Evolutionary conservation across 2,329 filamentous ascomycete genomes (phyloP).

Genomic region (Penicillium sp.): DNA sequence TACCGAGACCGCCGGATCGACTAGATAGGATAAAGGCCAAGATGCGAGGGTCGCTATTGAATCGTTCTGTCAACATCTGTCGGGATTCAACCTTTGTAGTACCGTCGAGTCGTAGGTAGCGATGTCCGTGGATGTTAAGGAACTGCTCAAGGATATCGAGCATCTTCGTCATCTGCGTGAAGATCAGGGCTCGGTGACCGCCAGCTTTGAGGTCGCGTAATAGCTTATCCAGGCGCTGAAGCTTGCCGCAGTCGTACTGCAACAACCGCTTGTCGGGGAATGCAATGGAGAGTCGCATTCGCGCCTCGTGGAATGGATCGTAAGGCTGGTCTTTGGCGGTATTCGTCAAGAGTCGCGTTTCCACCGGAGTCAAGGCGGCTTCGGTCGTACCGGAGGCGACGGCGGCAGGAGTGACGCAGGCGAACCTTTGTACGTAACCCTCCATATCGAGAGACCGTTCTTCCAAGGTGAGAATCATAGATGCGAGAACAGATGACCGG

Average conservation of each 20-base stretch:
- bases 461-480: conserved; percentile 73
- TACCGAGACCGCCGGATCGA: conserved; percentile 89
- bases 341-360: conserved; percentile 52
- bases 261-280: conserved; percentile 96
- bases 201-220: conserved; percentile 85
- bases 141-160: conserved; percentile 97
- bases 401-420: conserved; percentile 87
- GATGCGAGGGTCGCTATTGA: conserved; percentile 93
- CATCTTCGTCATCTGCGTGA: conserved; percentile 99
- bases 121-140: conserved; percentile 95
- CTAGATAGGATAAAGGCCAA: conserved; percentile 95
- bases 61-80: conserved; percentile 92
- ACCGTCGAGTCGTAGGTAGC: conserved; percentile 95
- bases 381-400: conserved; percentile 77
- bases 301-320: conserved; percentile 92
- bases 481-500: conserved; percentile 58
- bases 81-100: conserved; percentile 94
- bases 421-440: conserved; percentile 80
- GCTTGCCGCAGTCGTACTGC: conserved; percentile 96
- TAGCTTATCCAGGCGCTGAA: conserved; percentile 85
- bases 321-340: conserved; percentile 58
- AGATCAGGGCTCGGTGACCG: conserved; percentile 93
- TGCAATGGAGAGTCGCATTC: conserved; percentile 90
- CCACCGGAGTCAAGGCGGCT: conserved; percentile 67
- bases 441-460: conserved; percentile 75